Evolutionary conservation across 306 rosid genomes (phyloP), one percentile per base, ranked within the genome.

Genomic region (Macrotyloma uniflorum): DNA sequence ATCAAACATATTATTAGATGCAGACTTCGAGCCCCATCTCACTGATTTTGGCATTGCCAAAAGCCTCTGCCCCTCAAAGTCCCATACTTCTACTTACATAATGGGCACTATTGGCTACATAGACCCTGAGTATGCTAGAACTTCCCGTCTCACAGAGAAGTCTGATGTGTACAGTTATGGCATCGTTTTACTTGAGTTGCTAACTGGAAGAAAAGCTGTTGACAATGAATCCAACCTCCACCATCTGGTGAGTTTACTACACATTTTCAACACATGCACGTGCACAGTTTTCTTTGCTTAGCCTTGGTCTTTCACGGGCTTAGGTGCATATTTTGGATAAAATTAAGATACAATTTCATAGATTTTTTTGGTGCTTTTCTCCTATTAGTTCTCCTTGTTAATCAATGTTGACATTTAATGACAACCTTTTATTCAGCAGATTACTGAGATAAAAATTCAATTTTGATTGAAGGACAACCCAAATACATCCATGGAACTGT

Each of bases 91-190:
- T 4, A 95, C 99, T 18, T 91, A 85, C 67, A 69, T 95, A 61
- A 87, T 93, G 91, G 99, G 99, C 82, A 95, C 99, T 12, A 95
- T 95, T 68, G 99, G 99, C 67, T 95, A 95, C 64, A 95, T 95
- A 20, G 99, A 95, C 67, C 99, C 99, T 1, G 99, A 95, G 83
- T 95, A 95, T 79, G 99, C 98, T 13, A 85, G 97, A 54, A 95
- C 99, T 46, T 91, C 97, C 6, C 92, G 98, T 18, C 98, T 95
- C 72, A 95, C 95, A 1, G 99, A 95, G 85, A 95, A 95, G 45
- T 95, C 99, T 0, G 98, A 95, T 82, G 93, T 95, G 8, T 95
- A 95, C 74, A 95, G 99, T 85, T 95, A 88, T 14, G 99, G 99
- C 15, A 84, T 95, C 23, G 99, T 95, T 75, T 87, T 95, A 14